These are phyloP conservation scores for Chenopodium suecicum DNA, from an alignment of 148 eudicot genomes.

Conservation along the genomic window DNA sequence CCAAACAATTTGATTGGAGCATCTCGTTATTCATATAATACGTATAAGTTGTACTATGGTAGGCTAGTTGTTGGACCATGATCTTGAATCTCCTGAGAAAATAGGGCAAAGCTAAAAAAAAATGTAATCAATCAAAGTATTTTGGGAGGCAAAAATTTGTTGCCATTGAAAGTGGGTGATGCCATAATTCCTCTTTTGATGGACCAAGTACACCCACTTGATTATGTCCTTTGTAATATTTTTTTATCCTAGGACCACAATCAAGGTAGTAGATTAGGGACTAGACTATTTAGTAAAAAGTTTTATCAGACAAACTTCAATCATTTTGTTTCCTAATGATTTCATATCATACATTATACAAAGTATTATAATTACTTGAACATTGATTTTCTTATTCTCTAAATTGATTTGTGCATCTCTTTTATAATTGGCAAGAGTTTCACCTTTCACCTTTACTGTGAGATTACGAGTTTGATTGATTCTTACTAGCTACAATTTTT, in stretches of 20 bases:
- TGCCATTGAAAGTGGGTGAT: constrained; percentile 29
- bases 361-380: too few species aligned
- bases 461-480: too few species aligned
- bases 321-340: constrained; percentile 2
- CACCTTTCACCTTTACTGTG: too few species aligned
- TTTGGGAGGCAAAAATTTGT: constrained; percentile 9
- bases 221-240: background rate
- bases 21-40: too few species aligned
- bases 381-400: background rate
- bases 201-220: constrained; percentile 25
- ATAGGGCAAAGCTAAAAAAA: constrained; percentile 9
- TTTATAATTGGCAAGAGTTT: too few species aligned
- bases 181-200: constrained; percentile 19
- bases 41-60: too few species aligned
- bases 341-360: background rate
- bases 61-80: constrained; percentile 6
- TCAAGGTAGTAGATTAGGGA: background rate
- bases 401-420: background rate
- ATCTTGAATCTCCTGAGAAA: constrained; percentile 13
- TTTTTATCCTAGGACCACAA: constrained; percentile 1
- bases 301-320: background rate
- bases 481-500: too few species aligned
- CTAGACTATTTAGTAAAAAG: background rate
- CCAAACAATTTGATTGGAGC: too few species aligned
- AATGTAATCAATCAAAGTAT: background rate